Percentiles rank a stretch among this genome's conserved stretches.
These are phyloP conservation scores for Besnoitia besnoiti DNA, from an alignment of 169 alveolate species.

Conservation along the genomic window DNA sequence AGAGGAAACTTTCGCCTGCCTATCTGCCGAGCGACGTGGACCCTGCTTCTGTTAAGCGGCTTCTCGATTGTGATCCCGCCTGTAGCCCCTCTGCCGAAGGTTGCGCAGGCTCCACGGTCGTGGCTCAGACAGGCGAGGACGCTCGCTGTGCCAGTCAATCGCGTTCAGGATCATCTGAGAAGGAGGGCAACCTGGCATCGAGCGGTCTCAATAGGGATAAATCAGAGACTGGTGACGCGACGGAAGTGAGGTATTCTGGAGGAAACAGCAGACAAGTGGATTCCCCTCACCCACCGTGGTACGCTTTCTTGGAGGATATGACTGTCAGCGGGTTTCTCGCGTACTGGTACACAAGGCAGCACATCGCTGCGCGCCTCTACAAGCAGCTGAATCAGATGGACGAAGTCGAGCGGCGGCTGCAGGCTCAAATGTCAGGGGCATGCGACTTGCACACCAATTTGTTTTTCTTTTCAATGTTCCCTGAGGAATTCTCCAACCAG, in stretches of 20 bases:
- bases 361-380: constrained; percentile 12
- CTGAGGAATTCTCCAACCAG: background rate
- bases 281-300: background rate
- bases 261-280: background rate
- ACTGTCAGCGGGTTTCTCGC: constrained; percentile 8
- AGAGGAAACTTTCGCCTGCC: background rate
- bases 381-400: background rate
- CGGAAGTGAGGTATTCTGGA: background rate
- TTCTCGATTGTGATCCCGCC: background rate
- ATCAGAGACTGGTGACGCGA: background rate
- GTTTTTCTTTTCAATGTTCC: constrained; percentile 26
- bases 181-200: background rate
- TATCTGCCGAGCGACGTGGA: background rate
- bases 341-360: constrained; percentile 14
- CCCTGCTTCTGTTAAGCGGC: background rate
- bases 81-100: background rate
- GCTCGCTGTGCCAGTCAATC: background rate
- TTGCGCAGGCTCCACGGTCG: background rate
- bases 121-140: background rate
- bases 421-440: background rate
- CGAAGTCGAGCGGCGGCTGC: background rate
- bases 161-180: background rate
- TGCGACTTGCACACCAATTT: constrained; percentile 12
- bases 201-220: background rate
- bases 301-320: background rate